These are phyloP conservation scores for Pelargonium australe DNA, from an alignment of 441 rosid genomes.

Conservation along the genomic window DNA sequence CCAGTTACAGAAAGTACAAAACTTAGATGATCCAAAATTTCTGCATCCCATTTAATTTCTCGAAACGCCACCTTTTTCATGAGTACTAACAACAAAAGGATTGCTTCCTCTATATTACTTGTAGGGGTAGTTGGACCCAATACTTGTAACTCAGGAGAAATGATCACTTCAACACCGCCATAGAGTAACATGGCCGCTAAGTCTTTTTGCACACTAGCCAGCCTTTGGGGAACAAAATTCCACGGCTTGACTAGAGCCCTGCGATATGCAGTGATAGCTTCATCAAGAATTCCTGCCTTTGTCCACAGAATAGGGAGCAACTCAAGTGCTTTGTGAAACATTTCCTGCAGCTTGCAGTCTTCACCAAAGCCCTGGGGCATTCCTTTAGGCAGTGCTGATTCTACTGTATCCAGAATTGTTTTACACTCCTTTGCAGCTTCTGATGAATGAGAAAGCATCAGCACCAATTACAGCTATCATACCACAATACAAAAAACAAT, in stretches of 20 bases:
- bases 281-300: constrained; percentile 54
- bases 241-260: constrained; percentile 66
- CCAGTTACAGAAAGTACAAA: constrained; percentile 71
- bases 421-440: constrained; percentile 92
- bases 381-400: constrained; percentile 67
- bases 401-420: constrained; percentile 59
- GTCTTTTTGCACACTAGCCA: constrained; percentile 67
- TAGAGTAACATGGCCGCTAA: constrained; percentile 68
- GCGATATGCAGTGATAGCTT: constrained; percentile 65
- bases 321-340: constrained; percentile 71
- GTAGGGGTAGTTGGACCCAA: constrained; percentile 38
- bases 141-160: constrained; percentile 34
- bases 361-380: constrained; percentile 47
- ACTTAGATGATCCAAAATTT: constrained; percentile 70
- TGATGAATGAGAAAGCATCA: constrained; percentile 32
- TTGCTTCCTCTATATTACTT: constrained; percentile 70
- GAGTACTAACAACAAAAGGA: constrained; percentile 61
- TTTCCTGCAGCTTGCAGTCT: constrained; percentile 65
- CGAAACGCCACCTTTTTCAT: constrained; percentile 56
- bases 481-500: constrained; percentile 2
- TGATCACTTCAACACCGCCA: constrained; percentile 59
- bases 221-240: constrained; percentile 66
- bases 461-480: constrained; percentile 13
- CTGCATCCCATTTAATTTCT: constrained; percentile 71
- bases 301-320: constrained; percentile 72